These are phyloP conservation scores for Halocafeteria seosinensis DNA, from an alignment of 108 stramenopile genomes.

Conservation along the genomic window DNA sequence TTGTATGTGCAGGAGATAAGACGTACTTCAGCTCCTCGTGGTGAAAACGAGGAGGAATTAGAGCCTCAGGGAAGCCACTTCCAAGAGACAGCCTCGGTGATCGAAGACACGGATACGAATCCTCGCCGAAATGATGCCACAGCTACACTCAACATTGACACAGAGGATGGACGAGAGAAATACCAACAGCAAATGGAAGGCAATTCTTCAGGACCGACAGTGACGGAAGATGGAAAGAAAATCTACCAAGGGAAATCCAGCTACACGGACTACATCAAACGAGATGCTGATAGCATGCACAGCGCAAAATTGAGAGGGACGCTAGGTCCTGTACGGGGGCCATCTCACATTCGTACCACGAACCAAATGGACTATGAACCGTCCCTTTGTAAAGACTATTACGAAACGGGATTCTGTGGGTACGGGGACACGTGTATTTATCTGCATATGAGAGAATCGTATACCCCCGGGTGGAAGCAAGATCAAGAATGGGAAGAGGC, in stretches of 20 bases:
- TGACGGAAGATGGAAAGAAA: too few relatives aligned
- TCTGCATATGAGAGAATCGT: conserved; percentile 83
- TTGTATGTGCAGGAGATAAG: too few relatives aligned
- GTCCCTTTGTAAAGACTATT: conserved; percentile 97
- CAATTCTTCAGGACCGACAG: neutral
- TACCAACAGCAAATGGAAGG: neutral
- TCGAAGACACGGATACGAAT: too few relatives aligned
- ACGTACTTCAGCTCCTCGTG: too few relatives aligned
- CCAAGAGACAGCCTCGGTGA: too few relatives aligned
- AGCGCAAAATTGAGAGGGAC: neutral
- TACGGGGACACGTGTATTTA: conserved; percentile 95
- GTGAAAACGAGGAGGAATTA: too few relatives aligned
- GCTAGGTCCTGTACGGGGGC: conserved; percentile 60
- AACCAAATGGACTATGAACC: conserved; percentile 88
- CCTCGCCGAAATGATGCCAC: too few relatives aligned
- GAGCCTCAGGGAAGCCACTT: too few relatives aligned
- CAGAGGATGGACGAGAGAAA: neutral
- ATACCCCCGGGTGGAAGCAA: conserved; percentile 76
- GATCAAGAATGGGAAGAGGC: conserved; percentile 76
- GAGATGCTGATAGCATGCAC: neutral
- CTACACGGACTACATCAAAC: neutral
- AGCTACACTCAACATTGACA: neutral
- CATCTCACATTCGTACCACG: conserved; percentile 65
- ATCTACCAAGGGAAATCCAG: neutral
- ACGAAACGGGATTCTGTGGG: conserved; percentile 96